Conservation (phyloP, 2,329 filamentous ascomycete species). For the Botryotinia convoluta region DNA sequence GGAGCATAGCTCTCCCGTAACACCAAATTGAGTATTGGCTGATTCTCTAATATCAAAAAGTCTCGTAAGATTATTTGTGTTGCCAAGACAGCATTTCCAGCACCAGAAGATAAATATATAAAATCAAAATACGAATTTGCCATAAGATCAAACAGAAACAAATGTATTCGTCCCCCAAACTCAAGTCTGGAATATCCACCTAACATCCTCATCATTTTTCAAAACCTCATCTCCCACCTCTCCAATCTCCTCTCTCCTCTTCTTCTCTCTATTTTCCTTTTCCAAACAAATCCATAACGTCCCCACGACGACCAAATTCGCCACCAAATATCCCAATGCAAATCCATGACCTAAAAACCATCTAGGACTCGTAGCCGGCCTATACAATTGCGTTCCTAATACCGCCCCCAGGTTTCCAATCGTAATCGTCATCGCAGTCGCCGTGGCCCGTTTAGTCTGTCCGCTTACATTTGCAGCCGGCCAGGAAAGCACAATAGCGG, state of each 20-base stretch:
- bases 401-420: constrained; percentile 69
- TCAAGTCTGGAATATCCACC: constrained; percentile 60
- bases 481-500: constrained; percentile 64
- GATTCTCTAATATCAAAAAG: no score
- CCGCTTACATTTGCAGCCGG: constrained; percentile 70
- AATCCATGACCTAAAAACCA: constrained; percentile 66
- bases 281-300: constrained; percentile 54
- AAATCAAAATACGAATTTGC: no score
- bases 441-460: constrained; percentile 66
- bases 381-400: constrained; percentile 67
- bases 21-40: no score
- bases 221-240: constrained; percentile 52
- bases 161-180: not conserved
- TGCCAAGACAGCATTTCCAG: no score
- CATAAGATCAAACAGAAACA: not conserved
- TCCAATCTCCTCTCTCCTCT: constrained; percentile 45
- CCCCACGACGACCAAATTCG: constrained; percentile 54
- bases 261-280: constrained; percentile 56
- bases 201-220: constrained; percentile 58
- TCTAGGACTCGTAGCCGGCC: constrained; percentile 56
- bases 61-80: no score
- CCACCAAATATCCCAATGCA: constrained; percentile 61
- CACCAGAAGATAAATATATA: not conserved
- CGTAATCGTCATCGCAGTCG: constrained; percentile 69
- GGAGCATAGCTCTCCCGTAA: no score